These are phyloP conservation scores for Neonectria ditissima DNA, from an alignment of 2,329 filamentous ascomycete species.

Conservation along the genomic window DNA sequence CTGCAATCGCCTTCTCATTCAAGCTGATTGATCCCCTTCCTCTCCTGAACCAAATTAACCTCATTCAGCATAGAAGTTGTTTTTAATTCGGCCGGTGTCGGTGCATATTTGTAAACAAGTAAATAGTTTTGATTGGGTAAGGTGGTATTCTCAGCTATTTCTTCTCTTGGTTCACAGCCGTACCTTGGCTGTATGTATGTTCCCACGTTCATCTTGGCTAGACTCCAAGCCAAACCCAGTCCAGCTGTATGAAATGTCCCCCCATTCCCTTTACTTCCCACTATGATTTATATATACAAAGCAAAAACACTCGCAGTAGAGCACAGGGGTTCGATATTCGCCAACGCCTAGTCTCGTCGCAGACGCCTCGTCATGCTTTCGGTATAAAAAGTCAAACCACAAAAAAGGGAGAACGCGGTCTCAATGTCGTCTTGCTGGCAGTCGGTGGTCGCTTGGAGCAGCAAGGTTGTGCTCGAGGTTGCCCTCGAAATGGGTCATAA, in stretches of 20 bases:
- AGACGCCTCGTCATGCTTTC: conserved; percentile 48
- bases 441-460: conserved; percentile 15
- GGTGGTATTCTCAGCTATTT: conserved; percentile 29
- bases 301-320: conserved; percentile 44
- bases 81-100: too few relatives aligned
- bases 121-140: conserved; percentile 35
- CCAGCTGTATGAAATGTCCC: conserved; percentile 37
- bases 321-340: conserved; percentile 42
- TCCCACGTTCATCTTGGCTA: conserved; percentile 30
- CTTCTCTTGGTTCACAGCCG: conserved; percentile 20
- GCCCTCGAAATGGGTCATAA: conserved; percentile 16
- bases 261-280: conserved; percentile 34
- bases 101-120: conserved; percentile 1
- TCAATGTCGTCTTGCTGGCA: conserved; percentile 28
- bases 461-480: conserved; percentile 14
- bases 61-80: too few relatives aligned
- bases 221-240: conserved; percentile 33
- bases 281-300: conserved; percentile 47
- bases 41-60: not conserved
- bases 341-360: conserved; percentile 47
- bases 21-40: too few relatives aligned
- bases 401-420: conserved; percentile 31
- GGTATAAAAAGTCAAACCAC: conserved; percentile 39
- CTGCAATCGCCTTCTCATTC: too few relatives aligned
- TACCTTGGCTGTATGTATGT: conserved; percentile 21